Conservation (phyloP, 768 basidiomycete species). For the Tricholoma bakamatsutake region DNA sequence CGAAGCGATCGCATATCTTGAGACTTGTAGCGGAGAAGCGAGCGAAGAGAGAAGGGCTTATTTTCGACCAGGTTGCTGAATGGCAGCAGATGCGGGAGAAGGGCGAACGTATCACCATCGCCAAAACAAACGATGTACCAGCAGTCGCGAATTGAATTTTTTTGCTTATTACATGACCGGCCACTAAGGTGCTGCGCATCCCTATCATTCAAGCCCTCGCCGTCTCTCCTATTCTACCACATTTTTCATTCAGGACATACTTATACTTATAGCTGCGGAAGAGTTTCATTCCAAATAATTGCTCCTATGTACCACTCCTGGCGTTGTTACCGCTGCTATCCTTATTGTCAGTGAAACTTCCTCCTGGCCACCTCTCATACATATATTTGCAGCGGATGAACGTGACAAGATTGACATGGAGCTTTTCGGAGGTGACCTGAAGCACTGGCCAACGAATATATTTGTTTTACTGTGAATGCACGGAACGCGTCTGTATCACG, state of each 20-base stretch:
- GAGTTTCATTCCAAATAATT: slow-evolving; percentile 26
- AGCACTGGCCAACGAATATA: slow-evolving; percentile 37
- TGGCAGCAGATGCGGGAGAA: slow-evolving; percentile 30
- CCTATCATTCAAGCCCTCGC: neutral
- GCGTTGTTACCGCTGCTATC: slow-evolving; percentile 36
- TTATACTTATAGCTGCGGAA: slow-evolving; percentile 27
- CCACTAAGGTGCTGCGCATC: neutral
- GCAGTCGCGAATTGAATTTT: slow-evolving; percentile 4
- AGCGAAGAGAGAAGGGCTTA: slow-evolving; percentile 32
- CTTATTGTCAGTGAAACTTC: slow-evolving; percentile 20
- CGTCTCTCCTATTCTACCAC: slow-evolving; percentile 24
- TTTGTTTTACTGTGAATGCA: no score
- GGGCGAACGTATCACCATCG: slow-evolving; percentile 21
- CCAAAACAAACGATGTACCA: slow-evolving; percentile 5
- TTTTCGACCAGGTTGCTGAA: slow-evolving; percentile 27
- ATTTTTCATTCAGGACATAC: slow-evolving; percentile 10
- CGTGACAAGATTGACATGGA: slow-evolving; percentile 40
- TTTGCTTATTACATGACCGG: slow-evolving; percentile 5
- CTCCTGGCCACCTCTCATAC: neutral
- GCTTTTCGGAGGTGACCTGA: slow-evolving; percentile 30
- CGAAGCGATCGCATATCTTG: slow-evolving; percentile 41
- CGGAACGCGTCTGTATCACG: slow-evolving; percentile 12
- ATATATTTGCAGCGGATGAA: slow-evolving; percentile 10
- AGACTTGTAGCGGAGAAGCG: slow-evolving; percentile 37
- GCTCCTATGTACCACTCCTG: slow-evolving; percentile 27